A percentile compares a stretch with the other conserved stretches of the same genome.
phyloP scores from a whole-genome alignment of 2,329 filamentous ascomycete species.

The Colletotrichum trifolii region DNA sequence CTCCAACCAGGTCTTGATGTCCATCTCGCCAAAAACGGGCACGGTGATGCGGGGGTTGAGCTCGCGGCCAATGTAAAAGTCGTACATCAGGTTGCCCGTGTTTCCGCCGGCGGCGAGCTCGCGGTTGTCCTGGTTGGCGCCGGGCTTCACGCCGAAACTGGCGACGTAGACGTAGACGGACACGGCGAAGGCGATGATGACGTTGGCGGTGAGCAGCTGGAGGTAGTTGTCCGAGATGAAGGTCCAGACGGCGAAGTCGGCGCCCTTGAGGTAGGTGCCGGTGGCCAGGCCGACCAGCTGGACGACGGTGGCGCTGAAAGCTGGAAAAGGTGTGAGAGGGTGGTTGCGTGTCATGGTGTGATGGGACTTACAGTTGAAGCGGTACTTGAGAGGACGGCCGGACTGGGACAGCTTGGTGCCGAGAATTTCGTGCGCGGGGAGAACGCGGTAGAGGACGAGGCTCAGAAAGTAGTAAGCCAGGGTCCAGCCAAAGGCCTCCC shows the following conservation, averaged over 20 bases:
- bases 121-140: conserved; percentile 65
- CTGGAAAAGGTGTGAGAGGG: neutral
- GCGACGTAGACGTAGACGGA: conserved; percentile 72
- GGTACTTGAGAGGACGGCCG: conserved; percentile 80
- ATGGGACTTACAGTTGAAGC: conserved; percentile 71
- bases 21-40: conserved; percentile 73
- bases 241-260: conserved; percentile 75
- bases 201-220: conserved; percentile 73
- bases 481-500: conserved; percentile 72
- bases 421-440: conserved; percentile 76
- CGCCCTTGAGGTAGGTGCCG: conserved; percentile 72
- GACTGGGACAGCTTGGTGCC: conserved; percentile 73
- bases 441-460: conserved; percentile 75
- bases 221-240: conserved; percentile 79
- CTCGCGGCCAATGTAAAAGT: conserved; percentile 82
- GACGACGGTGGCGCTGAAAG: conserved; percentile 27
- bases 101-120: conserved; percentile 75
- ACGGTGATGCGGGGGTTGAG: conserved; percentile 75
- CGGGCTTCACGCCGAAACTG: conserved; percentile 73
- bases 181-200: conserved; percentile 69
- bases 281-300: conserved; percentile 46
- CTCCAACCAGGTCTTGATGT: conserved; percentile 78
- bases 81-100: conserved; percentile 76
- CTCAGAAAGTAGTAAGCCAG: conserved; percentile 81
- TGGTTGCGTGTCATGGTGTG: fast-evolving